Conservation (phyloP, 768 basidiomycete genomes). For the Kwoniella dejecticola region DNA sequence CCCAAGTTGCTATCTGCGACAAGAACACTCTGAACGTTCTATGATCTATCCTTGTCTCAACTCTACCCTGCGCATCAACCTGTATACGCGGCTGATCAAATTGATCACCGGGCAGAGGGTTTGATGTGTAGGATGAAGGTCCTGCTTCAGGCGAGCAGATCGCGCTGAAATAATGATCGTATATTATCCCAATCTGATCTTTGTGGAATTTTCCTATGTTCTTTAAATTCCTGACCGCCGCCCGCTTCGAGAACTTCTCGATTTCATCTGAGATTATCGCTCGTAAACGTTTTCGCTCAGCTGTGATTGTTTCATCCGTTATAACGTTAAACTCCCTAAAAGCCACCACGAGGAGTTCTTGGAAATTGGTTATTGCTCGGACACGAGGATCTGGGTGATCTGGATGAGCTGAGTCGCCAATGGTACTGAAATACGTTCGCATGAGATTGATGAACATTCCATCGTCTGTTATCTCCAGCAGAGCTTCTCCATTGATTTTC, state of each 20-base stretch:
- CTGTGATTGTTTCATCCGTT: conserved; percentile 87
- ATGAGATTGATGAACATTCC: conserved; percentile 94
- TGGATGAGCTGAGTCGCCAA: conserved; percentile 93
- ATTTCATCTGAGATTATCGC: conserved; percentile 88
- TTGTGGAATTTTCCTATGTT: conserved; percentile 78
- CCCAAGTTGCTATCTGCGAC: conserved; percentile 93
- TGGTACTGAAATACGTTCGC: conserved; percentile 89
- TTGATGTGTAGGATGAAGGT: background rate
- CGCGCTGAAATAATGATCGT: conserved; percentile 69
- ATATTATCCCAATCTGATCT: conserved; percentile 84
- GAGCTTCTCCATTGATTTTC: conserved; percentile 92
- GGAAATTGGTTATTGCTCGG: conserved; percentile 93
- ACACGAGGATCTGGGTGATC: conserved; percentile 81
- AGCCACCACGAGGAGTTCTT: conserved; percentile 91
- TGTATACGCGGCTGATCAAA: conserved; percentile 51
- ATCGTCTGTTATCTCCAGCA: conserved; percentile 92
- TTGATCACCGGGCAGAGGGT: conserved; percentile 38
- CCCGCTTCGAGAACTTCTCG: conserved; percentile 89
- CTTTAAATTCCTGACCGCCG: conserved; percentile 82
- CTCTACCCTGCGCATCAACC: conserved; percentile 66
- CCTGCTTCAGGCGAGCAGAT: conserved; percentile 58
- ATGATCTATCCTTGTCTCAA: conserved; percentile 85
- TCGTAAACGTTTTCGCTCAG: conserved; percentile 81
- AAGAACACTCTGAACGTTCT: conserved; percentile 85
- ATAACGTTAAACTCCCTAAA: conserved; percentile 97